A percentile compares a stretch with the other conserved stretches of the same genome.
These are phyloP conservation scores for Blastobotrys elegans DNA, from an alignment of 1,139 yeast species.

Conservation along the genomic window DNA sequence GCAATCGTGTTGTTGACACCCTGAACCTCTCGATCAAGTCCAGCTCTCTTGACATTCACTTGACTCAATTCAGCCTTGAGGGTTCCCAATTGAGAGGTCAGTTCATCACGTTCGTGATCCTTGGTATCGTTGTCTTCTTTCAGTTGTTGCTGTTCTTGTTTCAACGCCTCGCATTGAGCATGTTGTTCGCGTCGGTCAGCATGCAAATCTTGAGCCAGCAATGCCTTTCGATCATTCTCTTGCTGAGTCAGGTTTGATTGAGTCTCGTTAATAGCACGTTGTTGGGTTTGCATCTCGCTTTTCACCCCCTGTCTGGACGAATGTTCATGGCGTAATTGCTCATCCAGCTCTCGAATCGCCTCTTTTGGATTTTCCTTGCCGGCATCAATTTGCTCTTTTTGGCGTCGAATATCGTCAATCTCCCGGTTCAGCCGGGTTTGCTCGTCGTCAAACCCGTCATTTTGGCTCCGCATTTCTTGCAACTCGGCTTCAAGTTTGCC, in stretches of 20 bases:
- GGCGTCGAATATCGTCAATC: not conserved
- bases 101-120: not conserved
- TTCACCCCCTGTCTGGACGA: not conserved
- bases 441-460: constrained; percentile 16
- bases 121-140: constrained; percentile 14
- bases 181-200: constrained; percentile 5
- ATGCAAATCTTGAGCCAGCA: constrained; percentile 20
- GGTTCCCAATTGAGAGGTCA: too few relatives aligned
- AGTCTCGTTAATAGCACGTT: not conserved
- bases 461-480: constrained; percentile 20
- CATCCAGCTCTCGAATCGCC: not conserved
- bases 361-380: not conserved
- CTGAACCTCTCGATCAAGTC: not conserved
- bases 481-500: constrained; percentile 14
- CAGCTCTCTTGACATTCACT: not conserved
- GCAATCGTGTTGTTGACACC: constrained; percentile 14
- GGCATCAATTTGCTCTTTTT: not conserved
- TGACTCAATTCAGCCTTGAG: not conserved
- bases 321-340: not conserved
- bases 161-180: constrained; percentile 23
- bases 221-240: not conserved
- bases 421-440: not conserved
- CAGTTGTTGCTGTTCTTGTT: constrained; percentile 27
- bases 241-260: not conserved
- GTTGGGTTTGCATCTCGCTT: not conserved